Conservation (phyloP, 805 yeast genomes). For the Lachancea nothofagi region DNA sequence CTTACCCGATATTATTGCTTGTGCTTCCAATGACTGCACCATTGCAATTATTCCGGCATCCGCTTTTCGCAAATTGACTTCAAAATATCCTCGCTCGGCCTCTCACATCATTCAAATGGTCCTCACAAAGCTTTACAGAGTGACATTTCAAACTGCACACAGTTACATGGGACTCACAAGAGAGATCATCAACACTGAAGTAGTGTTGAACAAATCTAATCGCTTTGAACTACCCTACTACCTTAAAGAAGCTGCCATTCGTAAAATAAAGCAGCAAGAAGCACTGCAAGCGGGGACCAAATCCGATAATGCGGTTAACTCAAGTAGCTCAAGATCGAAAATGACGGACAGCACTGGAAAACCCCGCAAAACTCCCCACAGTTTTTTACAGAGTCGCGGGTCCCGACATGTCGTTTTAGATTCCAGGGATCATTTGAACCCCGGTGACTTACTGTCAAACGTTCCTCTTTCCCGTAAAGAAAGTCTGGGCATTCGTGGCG, state of each 20-base stretch:
- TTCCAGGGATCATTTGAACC: slow-evolving; percentile 56
- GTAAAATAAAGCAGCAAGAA: slow-evolving; percentile 33
- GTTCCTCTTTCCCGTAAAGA: slow-evolving; percentile 58
- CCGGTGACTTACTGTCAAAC: slow-evolving; percentile 80
- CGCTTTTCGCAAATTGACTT: slow-evolving; percentile 67
- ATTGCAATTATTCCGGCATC: slow-evolving; percentile 87
- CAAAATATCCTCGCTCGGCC: slow-evolving; percentile 79
- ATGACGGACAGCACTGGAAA: neutral
- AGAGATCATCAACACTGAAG: slow-evolving; percentile 75
- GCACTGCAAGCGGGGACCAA: slow-evolving; percentile 1
- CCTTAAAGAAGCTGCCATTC: slow-evolving; percentile 52
- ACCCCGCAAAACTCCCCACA: slow-evolving; percentile 2
- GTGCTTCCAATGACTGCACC: slow-evolving; percentile 70
- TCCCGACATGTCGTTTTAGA: slow-evolving; percentile 50
- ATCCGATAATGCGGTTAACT: neutral
- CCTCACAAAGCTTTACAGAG: slow-evolving; percentile 76
- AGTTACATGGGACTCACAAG: slow-evolving; percentile 77
- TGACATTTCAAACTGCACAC: slow-evolving; percentile 87
- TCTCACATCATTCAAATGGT: slow-evolving; percentile 94
- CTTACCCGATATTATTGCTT: slow-evolving; percentile 53
- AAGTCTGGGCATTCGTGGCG: slow-evolving; percentile 5
- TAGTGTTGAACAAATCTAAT: slow-evolving; percentile 48
- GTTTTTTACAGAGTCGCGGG: slow-evolving; percentile 9
- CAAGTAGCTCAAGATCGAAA: neutral
- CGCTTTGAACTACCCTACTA: slow-evolving; percentile 55